Evolutionary conservation across 495 filamentous ascomycete species (phyloP).

Genomic region (Tuber brumale): DNA sequence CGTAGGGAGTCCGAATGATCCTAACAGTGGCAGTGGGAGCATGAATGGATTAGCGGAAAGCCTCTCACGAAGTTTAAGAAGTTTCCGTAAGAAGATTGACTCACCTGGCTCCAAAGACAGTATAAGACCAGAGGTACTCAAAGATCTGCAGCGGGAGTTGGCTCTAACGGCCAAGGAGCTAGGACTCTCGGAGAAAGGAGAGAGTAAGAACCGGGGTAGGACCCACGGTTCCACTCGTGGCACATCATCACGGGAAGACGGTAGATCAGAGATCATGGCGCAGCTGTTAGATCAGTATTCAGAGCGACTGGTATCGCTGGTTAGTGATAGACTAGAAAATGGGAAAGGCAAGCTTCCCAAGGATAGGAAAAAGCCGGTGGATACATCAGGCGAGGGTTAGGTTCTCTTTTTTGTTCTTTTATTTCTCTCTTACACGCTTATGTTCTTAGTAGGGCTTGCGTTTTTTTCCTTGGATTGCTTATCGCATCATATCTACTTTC

Average conservation of each 20-base stretch:
- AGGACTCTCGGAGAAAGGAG: conserved; percentile 44
- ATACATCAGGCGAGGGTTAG: conserved; percentile 38
- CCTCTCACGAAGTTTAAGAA: conserved; percentile 50
- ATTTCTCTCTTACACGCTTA: neutral
- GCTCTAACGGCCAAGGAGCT: conserved; percentile 65
- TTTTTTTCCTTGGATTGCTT: conserved; percentile 24
- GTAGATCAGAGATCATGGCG: conserved; percentile 54
- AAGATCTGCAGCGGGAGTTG: conserved; percentile 74
- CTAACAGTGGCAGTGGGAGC: conserved; percentile 11
- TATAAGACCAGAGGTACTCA: conserved; percentile 58
- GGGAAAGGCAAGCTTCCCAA: conserved; percentile 24
- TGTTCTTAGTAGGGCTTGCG: neutral
- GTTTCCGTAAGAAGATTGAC: conserved; percentile 73
- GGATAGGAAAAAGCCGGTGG: conserved; percentile 36
- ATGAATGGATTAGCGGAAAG: conserved; percentile 39
- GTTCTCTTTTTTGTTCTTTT: neutral
- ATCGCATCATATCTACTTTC: conserved; percentile 27
- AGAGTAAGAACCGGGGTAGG: conserved; percentile 54
- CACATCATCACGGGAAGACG: conserved; percentile 63
- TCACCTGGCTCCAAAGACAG: conserved; percentile 50
- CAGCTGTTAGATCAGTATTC: conserved; percentile 66
- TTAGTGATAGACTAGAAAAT: conserved; percentile 59
- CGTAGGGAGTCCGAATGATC: conserved; percentile 27
- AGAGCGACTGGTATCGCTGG: conserved; percentile 60
- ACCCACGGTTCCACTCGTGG: conserved; percentile 68